phyloP scores from a whole-genome alignment of 2,329 filamentous ascomycete species.

The Colletotrichum tanaceti region DNA sequence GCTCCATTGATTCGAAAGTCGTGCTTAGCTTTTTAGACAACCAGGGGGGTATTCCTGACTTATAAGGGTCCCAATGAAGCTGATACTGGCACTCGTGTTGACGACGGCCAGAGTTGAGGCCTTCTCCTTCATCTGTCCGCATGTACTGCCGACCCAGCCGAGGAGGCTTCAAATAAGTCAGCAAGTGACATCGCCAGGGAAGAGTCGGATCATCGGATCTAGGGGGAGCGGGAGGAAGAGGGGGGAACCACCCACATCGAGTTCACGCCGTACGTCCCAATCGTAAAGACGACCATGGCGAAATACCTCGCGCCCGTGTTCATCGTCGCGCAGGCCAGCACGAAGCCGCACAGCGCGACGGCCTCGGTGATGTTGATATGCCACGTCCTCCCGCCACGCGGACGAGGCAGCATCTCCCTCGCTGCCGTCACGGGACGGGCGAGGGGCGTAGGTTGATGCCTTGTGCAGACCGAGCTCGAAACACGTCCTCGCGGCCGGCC shows the following conservation, averaged over 20 bases:
- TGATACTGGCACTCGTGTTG: constrained; percentile 41
- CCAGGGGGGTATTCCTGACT: too few species aligned
- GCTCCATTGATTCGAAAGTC: too few species aligned
- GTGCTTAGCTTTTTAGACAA: too few species aligned
- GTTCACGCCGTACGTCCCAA: constrained; percentile 49
- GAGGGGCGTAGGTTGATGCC: constrained; percentile 49
- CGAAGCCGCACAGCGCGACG: constrained; percentile 49
- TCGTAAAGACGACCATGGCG: constrained; percentile 48
- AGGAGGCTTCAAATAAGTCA: neutral
- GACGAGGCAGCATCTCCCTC: neutral
- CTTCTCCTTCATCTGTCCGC: constrained; percentile 55
- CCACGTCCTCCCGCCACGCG: constrained; percentile 48
- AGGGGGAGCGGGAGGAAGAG: too few species aligned
- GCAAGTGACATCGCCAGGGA: neutral
- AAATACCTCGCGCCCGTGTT: constrained; percentile 45
- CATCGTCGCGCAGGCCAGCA: constrained; percentile 47
- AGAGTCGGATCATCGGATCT: neutral
- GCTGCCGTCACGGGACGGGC: neutral
- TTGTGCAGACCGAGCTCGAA: constrained; percentile 56
- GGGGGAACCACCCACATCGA: constrained; percentile 44
- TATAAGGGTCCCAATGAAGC: constrained; percentile 42
- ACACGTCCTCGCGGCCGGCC: constrained; percentile 54
- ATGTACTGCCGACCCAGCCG: constrained; percentile 50
- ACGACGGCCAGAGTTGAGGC: constrained; percentile 50
- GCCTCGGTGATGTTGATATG: constrained; percentile 57